Base-by-base conservation (phyloP, 2,329 filamentous ascomycete species). In the Tolypocladium pustulatum region DNA sequence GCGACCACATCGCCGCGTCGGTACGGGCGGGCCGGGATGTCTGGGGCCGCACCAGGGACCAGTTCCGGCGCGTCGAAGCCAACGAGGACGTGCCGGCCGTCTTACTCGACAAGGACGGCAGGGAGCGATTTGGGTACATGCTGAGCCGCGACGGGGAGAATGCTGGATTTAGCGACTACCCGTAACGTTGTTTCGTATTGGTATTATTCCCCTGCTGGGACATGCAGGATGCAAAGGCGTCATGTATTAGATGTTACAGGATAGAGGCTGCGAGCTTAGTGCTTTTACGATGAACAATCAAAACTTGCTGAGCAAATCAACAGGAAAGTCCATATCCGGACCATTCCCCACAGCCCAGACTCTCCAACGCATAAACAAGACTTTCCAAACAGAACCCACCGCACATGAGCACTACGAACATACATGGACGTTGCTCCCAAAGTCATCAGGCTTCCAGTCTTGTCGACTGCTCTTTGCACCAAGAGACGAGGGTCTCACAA, bases 1-100 rank as follows among this genome's bases (percentile, higher is more conserved):
- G 67, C 54, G 69, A 74, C 46, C 74, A 74, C 46, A 83, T 85
- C 51, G 76, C 80, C 25, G 72, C 76, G 20, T 72, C 77, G 1
- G 77, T 86, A 37, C 71, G 82, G 32, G 69, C 73, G n/a, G 83
- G 83, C 0, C 66, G 72, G 60, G 82, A 86, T 61, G 65, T 85
- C 6, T 85, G 81, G 76, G 80, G 80, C 20, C 73, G 82, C 25
- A 63, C 71, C 30, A 69, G 66, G 1, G 74, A 85, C 62, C 65
- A 68, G 9, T 85, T 81, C 62, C 71, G 75, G 8, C 73, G 75
- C 56, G 67, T 84, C 20, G 75, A 80, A 2, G 67, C 73, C 37
- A 83, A 84, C 59, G 62, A 62, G 53, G 83, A 86, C 62, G 65
- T 86, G 56, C 83, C 83, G 4, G 57, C 60, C n/a, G 76, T 79